These are phyloP conservation scores for Linum trigynum DNA, from an alignment of 345 rosid genomes.

Conservation along the genomic window DNA sequence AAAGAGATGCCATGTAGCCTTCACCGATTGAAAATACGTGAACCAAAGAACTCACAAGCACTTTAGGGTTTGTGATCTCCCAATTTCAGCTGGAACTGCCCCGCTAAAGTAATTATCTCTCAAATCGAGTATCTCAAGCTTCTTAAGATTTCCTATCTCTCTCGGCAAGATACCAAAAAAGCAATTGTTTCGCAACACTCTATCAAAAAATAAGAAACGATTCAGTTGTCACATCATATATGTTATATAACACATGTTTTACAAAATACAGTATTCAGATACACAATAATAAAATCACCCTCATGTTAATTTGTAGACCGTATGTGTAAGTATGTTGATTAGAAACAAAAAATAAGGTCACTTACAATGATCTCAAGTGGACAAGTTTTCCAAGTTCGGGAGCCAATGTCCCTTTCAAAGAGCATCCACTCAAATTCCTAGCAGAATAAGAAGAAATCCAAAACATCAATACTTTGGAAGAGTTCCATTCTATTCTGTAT, in stretches of 20 bases:
- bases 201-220: slow-evolving; percentile 19
- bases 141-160: slow-evolving; percentile 48
- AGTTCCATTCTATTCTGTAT: too few species aligned
- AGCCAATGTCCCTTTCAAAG: slow-evolving; percentile 59
- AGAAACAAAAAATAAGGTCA: neutral
- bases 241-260: too few species aligned
- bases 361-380: slow-evolving; percentile 69
- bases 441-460: slow-evolving; percentile 10
- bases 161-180: slow-evolving; percentile 58
- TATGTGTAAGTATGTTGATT: neutral
- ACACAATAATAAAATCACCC: neutral
- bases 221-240: too few species aligned
- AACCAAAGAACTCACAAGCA: slow-evolving; percentile 48
- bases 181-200: slow-evolving; percentile 42
- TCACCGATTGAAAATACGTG: neutral
- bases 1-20: too few species aligned
- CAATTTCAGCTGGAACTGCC: slow-evolving; percentile 50
- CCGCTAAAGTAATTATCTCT: slow-evolving; percentile 64
- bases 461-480: neutral
- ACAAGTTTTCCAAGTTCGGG: slow-evolving; percentile 65
- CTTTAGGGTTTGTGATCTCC: slow-evolving; percentile 37
- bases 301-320: neutral
- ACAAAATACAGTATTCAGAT: too few species aligned
- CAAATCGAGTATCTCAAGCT: slow-evolving; percentile 57
- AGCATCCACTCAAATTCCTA: slow-evolving; percentile 59